Base-by-base conservation (phyloP, 1,139 yeast species). In the Yamadazyma sp. region DNA sequence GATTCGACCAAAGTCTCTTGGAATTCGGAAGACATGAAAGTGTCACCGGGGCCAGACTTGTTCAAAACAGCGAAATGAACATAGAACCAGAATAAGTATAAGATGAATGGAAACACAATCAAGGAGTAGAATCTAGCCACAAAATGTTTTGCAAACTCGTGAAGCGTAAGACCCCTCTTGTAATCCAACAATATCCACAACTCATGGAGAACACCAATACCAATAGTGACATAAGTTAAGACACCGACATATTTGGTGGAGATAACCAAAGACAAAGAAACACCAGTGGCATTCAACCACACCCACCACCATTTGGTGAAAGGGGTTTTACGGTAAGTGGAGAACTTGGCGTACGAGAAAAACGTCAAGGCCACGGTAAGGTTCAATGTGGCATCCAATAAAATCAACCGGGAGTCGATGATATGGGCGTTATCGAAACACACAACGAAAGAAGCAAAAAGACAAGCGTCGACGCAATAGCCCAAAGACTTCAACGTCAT, bases 181-280 rank as follows among this genome's bases (percentile, higher is more conserved):
- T 79, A 66, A 55, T 92, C 98, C 37, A 91, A 69, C 52, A 92
- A 69, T 44, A 77, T 75, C 97, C 98, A 94, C 53, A 94, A 72
- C 59, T 94, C 98, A 56, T 83, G 76, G 5, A 78, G 51, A 5
- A 92, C 98, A 12, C 95, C 96, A 44, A 77, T 62, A 25, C 99
- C 98, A 51, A 92, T 77, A 42, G 95, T 83, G 40, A 83, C 73
- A 60, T 83, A 92, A 1, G 98, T 89, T 69, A 92, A 84, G 5
- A 86, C 84, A 58, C 99, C 99, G 26, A 92, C 96, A 58, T 92
- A 94, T 61, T 92, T 92, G 40, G 98, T 91, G 33, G 95, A 83
- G 45, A 92, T 91, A 31, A 89, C 97, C 59, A 91, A 83, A 0
- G 97, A 87, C 46, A 92, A 75, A 1, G 94, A 75, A 6, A 88